Percentiles rank a stretch among this genome's conserved stretches.
Conservation (phyloP, 1,139 yeast genomes). For the Entelexis paramagnoliae region DNA sequence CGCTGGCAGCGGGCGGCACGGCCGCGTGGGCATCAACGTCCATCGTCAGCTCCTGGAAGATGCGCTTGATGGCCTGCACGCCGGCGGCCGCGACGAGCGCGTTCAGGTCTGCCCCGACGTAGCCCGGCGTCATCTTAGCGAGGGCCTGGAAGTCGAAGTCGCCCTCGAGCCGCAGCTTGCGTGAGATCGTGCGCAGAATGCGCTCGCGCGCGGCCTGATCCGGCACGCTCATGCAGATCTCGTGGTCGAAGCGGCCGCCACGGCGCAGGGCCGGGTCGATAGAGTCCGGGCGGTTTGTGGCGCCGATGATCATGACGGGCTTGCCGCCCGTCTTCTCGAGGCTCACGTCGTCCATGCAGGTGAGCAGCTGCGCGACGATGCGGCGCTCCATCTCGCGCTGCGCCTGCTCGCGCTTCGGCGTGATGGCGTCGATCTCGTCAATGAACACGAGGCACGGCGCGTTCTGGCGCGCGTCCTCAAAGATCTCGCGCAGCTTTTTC, state of each 20-base stretch:
- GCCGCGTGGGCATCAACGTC: not conserved
- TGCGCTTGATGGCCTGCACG: slow-evolving; percentile 83
- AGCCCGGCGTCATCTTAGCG: slow-evolving; percentile 94
- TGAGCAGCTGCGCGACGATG: slow-evolving; percentile 86
- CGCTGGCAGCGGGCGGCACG: no score
- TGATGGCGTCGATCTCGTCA: slow-evolving; percentile 95
- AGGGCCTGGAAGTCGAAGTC: slow-evolving; percentile 59
- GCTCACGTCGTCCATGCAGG: slow-evolving; percentile 87
- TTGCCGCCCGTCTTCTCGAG: slow-evolving; percentile 82
- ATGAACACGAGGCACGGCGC: slow-evolving; percentile 92
- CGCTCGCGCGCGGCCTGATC: slow-evolving; percentile 72
- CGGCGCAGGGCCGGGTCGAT: slow-evolving; percentile 91
- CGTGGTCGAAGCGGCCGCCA: slow-evolving; percentile 95
- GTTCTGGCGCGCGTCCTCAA: slow-evolving; percentile 78
- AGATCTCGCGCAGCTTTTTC: slow-evolving; percentile 81
- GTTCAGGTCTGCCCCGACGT: slow-evolving; percentile 93
- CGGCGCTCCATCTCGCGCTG: slow-evolving; percentile 97
- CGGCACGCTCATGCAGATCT: slow-evolving; percentile 87
- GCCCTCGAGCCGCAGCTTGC: slow-evolving; percentile 54
- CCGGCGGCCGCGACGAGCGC: slow-evolving; percentile 95
- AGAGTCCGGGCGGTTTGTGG: slow-evolving; percentile 94
- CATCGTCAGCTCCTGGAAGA: slow-evolving; percentile 37
- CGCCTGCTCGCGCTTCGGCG: slow-evolving; percentile 97
- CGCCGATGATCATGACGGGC: slow-evolving; percentile 93
- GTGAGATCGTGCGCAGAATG: slow-evolving; percentile 65